Evolutionary conservation across 2,329 filamentous ascomycete species (phyloP).

Genomic region (Zasmidium angulare): DNA sequence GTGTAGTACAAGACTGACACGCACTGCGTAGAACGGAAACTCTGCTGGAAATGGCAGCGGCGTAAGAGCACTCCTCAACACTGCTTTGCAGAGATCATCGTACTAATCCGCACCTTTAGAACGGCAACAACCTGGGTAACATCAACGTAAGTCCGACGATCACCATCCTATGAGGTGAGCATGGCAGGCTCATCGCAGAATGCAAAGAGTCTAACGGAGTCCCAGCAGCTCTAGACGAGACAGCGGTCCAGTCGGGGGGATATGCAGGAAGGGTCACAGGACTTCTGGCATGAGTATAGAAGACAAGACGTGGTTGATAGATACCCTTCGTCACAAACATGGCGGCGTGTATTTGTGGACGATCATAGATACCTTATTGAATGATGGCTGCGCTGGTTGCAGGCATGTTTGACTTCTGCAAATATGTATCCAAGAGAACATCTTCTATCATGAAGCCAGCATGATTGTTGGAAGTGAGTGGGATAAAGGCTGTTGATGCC

Average conservation of each 20-base stretch:
- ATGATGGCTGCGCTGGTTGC: neutral
- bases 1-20: too few relatives aligned
- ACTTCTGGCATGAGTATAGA: too few relatives aligned
- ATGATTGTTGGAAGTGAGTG: too few relatives aligned
- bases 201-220: neutral
- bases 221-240: neutral
- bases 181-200: neutral
- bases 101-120: neutral
- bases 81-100: neutral
- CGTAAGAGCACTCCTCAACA: neutral
- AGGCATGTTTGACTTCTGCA: neutral
- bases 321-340: neutral
- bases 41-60: neutral
- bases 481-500: too few relatives aligned
- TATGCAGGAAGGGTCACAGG: neutral
- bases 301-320: too few relatives aligned
- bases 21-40: neutral
- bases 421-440: too few relatives aligned
- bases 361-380: neutral
- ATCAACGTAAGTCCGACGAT: slow-evolving; percentile 1
- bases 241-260: neutral
- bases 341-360: neutral
- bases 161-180: neutral
- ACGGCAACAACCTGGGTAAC: slow-evolving; percentile 1
- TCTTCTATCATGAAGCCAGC: too few relatives aligned